Evolutionary conservation across 495 filamentous ascomycete genomes (phyloP), one percentile per base, ranked within the genome.

Genomic region (Annulohypoxylon nitens): DNA sequence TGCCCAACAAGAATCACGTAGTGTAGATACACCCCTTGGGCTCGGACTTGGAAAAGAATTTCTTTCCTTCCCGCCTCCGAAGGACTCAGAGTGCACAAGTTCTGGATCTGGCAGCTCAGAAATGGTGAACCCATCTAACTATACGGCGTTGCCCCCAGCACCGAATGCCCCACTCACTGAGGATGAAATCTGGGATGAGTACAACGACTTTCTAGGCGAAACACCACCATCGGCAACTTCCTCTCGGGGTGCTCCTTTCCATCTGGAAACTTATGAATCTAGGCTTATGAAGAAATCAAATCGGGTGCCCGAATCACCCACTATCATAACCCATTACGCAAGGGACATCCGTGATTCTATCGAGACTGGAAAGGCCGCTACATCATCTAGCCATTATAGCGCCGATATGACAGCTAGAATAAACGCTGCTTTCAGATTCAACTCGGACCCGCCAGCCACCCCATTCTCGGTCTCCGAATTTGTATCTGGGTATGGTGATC

Each of bases 151-250:
- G 3, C 78, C 91, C 43, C 92, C 91, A 4, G 77, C 81, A 14
- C 83, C 87, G 10, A 84, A 81, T 33, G 86, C 87, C 7, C 88
- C 85, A 7, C 85, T 89, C 4, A 89, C 83, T 14, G 91, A 94
- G 71, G 96, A 98, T 74, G 96, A 98, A 75, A 86, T 97, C 16
- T 99, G 96, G 96, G 89, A 92, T 43, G 94, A 99, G 79, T 98
- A 96, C 71, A 91, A 98, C 78, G 96, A 98, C 76, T 83, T 97
- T 14, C 87, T 98, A 61, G 92, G 92, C 70, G 89, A 93, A 51
- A 66, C 75, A 11, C 88, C 91, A 11, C 83, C 89, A 14, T 89
- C 88, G 0, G 86, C 89, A 20, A 81, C 81, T 1, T 82, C 83
- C 12, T 85, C 86, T 1, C 78, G 76, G 7, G 83, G 82, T 0